Conservation (phyloP, 768 basidiomycete species). For the Podaxis sp. region DNA sequence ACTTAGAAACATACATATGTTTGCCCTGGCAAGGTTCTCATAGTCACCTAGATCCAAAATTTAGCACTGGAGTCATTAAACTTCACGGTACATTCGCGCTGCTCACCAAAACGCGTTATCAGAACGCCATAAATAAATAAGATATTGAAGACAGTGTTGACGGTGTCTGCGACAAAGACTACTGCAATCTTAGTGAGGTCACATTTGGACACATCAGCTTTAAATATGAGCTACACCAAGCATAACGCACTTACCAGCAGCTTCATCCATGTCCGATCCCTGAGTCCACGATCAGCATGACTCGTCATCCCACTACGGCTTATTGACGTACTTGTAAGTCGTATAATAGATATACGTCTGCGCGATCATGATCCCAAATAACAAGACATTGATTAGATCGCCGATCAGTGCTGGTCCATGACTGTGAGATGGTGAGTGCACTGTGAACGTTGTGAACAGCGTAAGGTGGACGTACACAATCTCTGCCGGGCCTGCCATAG, state of each 20-base stretch:
- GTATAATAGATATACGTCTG: conserved; percentile 49
- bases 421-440: not conserved
- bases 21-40: conserved; percentile 3
- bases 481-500: not conserved
- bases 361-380: conserved; percentile 50
- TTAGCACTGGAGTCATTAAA: not conserved
- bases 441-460: not conserved
- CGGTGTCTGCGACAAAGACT: conserved; percentile 47
- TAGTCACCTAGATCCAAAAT: conserved; percentile 17
- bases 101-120: conserved; percentile 46
- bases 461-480: not conserved
- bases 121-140: conserved; percentile 46
- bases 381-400: conserved; percentile 19
- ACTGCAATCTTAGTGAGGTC: not conserved
- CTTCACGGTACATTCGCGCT: not conserved
- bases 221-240: not conserved
- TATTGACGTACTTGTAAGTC: conserved; percentile 23
- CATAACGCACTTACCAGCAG: conserved; percentile 34
- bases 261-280: conserved; percentile 48
- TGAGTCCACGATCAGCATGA: conserved; percentile 17
- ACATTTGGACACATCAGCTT: not conserved
- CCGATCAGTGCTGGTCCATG: conserved; percentile 1
- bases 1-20: conserved; percentile 6
- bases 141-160: conserved; percentile 44
- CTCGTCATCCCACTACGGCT: conserved; percentile 19